Base-by-base conservation (phyloP, 176 grass and related monocot genomes). In the Rhynchospora tenuis region DNA sequence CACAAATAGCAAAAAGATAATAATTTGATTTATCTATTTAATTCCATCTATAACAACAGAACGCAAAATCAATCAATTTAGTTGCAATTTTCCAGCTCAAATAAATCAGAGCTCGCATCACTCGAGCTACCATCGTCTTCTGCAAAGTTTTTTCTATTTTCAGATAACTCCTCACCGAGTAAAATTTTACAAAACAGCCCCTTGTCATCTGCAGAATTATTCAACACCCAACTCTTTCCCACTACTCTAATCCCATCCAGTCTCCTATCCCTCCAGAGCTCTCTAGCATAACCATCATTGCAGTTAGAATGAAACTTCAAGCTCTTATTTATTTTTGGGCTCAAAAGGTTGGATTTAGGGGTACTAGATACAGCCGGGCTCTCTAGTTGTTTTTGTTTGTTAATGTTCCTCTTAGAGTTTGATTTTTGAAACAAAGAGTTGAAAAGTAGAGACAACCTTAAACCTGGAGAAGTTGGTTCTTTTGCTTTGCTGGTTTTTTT, bases 221-320 rank as follows among this genome's bases (percentile, higher is more conserved):
- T 82, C 60, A 82, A 65, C 59, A 82, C 22, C 79, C 79, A 82
- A 66, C 60, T 82, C 43, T 82, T 66, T 64, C 79, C 79, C 22
- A 82, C 58, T 27, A 82, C 79, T 20, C 16, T 52, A 52, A 82
- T 51, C 12, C 79, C 79, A 57, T 82, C 79, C 12, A 81, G 20
- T 50, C 79, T 81, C 24, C 59, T 65, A 10, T 81, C 79, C 61
- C 79, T 81, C 79, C 79, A 82, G 31, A 82, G 33, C 2, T 82
- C 79, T 52, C 59, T 43, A 48, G 60, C 45, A 82, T 26, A 66
- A 65, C 60, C 59, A 64, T 62, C 78, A 80, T 14, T 61, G 78
- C 24, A 63, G 38, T 15, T 15, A 59, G 29, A 59, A 27, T 45
- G 55, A 46, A 44, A 57, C 54, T 12, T 80, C 78, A 54, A 20